These are phyloP conservation scores for Emergomyces orientalis DNA, from an alignment of 2,329 filamentous ascomycete species.

Conservation along the genomic window DNA sequence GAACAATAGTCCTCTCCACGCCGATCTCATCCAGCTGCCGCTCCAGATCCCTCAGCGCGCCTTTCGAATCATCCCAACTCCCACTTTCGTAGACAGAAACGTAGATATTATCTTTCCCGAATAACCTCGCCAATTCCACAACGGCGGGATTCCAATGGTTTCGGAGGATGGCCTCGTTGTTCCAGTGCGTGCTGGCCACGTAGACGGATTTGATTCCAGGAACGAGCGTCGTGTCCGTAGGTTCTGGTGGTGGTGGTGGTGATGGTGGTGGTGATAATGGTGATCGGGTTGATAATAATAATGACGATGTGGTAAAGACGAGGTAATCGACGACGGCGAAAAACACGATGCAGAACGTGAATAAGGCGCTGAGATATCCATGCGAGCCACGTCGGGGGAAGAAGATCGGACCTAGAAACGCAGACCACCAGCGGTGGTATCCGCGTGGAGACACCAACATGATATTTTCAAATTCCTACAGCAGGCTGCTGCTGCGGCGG, in stretches of 20 bases:
- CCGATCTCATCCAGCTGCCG: slow-evolving; percentile 42
- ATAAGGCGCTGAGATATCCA: neutral
- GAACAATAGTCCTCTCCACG: slow-evolving; percentile 47
- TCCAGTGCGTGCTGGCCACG: slow-evolving; percentile 62
- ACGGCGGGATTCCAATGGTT: slow-evolving; percentile 55
- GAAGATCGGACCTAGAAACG: neutral
- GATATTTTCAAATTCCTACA: too few species aligned
- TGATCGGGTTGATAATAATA: neutral
- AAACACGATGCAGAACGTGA: neutral
- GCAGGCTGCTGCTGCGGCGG: too few species aligned
- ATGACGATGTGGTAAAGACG: neutral
- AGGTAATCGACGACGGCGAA: neutral
- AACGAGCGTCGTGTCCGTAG: neutral
- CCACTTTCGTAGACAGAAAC: slow-evolving; percentile 61
- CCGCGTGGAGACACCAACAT: slow-evolving; percentile 7
- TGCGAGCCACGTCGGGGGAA: neutral
- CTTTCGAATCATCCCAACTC: slow-evolving; percentile 60
- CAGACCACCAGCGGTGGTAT: slow-evolving; percentile 5
- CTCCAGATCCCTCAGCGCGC: slow-evolving; percentile 50
- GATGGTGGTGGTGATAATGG: neutral
- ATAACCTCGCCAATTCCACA: slow-evolving; percentile 44
- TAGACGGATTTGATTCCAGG: slow-evolving; percentile 37
- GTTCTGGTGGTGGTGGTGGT: neutral
- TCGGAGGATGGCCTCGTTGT: slow-evolving; percentile 52
- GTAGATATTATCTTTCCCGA: slow-evolving; percentile 57